Evolutionary conservation across 805 yeast genomes (phyloP), one percentile per base, ranked within the genome.

Genomic region (Cyberlindnera americana): DNA sequence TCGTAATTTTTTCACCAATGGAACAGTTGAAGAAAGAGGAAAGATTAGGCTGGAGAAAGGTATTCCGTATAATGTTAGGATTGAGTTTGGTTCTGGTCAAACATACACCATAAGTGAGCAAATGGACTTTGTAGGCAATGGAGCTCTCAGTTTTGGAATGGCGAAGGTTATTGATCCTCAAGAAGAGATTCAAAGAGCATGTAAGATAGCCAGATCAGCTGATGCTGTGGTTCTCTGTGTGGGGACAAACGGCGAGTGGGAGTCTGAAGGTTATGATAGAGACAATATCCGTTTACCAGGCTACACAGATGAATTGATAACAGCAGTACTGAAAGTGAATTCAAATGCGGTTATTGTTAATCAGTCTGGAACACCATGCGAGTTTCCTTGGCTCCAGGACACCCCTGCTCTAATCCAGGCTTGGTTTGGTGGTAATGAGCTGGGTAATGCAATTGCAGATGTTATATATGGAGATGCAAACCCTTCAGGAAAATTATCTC

Each of bases 291-390:
- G 68, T 29, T 61, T 77, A 22, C 84, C 84, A 26, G 70, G 72
- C 16, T 49, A 56, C 35, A 70, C 74, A 22, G 67, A 75, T 39
- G 67, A 69, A 29, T 65, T 79, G 41, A 66, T 77, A 17, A 54
- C 48, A 17, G 77, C 68, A 15, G 69, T 79, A 8, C 38, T 66
- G 24, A 60, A 59, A 17, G 83, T 67, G 21, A 77, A 77, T 47
- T 67, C 72, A 19, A 72, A 77, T 50, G 66, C 75, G 5, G 69
- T 76, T 9, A 60, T 78, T 23, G 80, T 79, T 17, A 69, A 73
- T 54, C 82, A 78, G 54, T 70, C 81, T 4, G 84, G 85, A 37
- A 72, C 81, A 15, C 83, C 85, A 0, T 80, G 77, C 11, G 69
- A 73, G 27, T 59, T 78, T 65, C 81, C 81, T 22, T 77, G 81